Evolutionary conservation across 345 rosid genomes (phyloP).

Genomic region (Hypericum androsaemum): DNA sequence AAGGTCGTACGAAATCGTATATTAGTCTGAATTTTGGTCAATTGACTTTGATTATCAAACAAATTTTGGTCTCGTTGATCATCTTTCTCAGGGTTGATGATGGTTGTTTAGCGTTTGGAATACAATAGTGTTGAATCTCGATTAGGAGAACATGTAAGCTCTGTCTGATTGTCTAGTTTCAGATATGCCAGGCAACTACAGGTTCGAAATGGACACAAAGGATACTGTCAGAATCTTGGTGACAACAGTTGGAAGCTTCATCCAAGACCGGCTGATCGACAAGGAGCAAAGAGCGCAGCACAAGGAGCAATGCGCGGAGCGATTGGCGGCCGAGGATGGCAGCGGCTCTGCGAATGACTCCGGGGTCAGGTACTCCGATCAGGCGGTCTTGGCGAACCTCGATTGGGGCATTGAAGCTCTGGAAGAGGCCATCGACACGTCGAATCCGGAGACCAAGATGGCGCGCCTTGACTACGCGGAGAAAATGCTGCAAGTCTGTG

Average conservation of each 20-base stretch:
- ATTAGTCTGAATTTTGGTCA: no score
- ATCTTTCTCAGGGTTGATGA: no score
- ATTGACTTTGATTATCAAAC: no score
- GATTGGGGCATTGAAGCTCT: conserved; percentile 70
- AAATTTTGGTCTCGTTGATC: no score
- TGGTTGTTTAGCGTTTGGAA: no score
- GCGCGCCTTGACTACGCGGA: conserved; percentile 51
- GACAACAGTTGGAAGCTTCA: conserved; percentile 34
- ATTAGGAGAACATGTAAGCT: not conserved
- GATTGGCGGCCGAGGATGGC: conserved; percentile 53
- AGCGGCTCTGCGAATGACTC: conserved; percentile 18
- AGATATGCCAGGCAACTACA: conserved; percentile 32
- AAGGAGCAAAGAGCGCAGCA: conserved; percentile 38
- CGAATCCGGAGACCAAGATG: conserved; percentile 47
- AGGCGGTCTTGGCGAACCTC: conserved; percentile 51
- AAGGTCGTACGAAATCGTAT: no score
- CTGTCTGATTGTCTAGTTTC: conserved; percentile 2
- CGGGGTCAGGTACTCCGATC: conserved; percentile 53
- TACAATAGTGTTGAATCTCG: no score
- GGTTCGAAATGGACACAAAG: conserved; percentile 39
- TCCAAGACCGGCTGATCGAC: conserved; percentile 31
- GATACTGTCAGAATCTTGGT: conserved; percentile 30
- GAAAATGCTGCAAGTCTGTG: conserved; percentile 62
- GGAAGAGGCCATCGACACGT: conserved; percentile 56
- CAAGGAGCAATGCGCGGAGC: conserved; percentile 60